Percentiles rank a stretch among this genome's conserved stretches.
Conservation (phyloP, 345 rosid genomes). For the Eucalyptus melliodora region DNA sequence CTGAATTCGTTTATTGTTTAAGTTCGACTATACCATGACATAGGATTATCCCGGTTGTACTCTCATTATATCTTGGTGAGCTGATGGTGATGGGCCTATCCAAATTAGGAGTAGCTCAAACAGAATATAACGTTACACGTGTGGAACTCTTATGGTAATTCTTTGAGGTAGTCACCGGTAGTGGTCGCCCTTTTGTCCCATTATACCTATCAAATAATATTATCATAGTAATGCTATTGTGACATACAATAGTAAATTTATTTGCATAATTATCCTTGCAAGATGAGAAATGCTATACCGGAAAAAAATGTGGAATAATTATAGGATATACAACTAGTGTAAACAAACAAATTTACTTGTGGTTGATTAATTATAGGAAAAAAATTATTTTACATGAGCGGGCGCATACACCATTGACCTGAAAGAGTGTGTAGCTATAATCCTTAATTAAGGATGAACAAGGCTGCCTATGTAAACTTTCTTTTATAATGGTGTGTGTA, state of each 20-base stretch:
- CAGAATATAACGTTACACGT: accelerated
- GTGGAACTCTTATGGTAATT: not conserved
- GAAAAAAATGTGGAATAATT: not conserved
- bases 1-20: not conserved
- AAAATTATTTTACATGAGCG: too few species aligned
- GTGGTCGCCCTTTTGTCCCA: not conserved
- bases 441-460: too few species aligned
- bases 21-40: not conserved
- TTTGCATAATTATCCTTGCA: not conserved
- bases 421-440: too few species aligned
- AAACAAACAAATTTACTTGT: too few species aligned
- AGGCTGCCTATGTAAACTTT: too few species aligned
- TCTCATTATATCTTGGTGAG: not conserved
- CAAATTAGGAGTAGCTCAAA: not conserved
- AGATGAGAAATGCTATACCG: not conserved
- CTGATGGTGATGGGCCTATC: not conserved
- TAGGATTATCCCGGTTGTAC: not conserved
- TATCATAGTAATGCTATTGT: too few species aligned
- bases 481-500: too few species aligned
- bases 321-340: too few species aligned
- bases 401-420: too few species aligned
- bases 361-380: too few species aligned
- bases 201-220: too few species aligned
- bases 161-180: not conserved
- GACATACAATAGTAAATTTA: too few species aligned